Evolutionary conservation across 805 yeast genomes (phyloP).

Genomic region (Maudiozyma barnettii): DNA sequence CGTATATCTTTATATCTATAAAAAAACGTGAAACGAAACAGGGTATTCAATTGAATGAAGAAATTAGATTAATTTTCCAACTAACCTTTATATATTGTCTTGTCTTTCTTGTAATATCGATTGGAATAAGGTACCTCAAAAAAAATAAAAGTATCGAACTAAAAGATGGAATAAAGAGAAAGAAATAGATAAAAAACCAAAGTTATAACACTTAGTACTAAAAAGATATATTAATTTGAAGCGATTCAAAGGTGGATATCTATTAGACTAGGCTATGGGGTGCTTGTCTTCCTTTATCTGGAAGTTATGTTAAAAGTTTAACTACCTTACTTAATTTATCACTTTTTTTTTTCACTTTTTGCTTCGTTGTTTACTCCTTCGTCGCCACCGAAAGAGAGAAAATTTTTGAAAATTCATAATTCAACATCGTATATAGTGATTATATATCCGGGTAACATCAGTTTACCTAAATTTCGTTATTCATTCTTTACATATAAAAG

Average conservation of each 20-base stretch:
- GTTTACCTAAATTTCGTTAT: neutral
- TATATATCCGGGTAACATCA: slow-evolving; percentile 1
- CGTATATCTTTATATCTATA: neutral
- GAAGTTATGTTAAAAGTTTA: neutral
- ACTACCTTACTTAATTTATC: neutral
- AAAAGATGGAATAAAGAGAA: neutral
- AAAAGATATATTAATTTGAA: slow-evolving; percentile 1
- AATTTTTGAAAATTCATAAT: neutral
- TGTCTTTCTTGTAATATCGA: neutral
- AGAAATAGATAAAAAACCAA: neutral
- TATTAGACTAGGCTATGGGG: slow-evolving; percentile 2
- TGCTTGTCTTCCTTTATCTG: neutral
- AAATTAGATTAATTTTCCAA: no score
- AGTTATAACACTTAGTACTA: slow-evolving; percentile 3
- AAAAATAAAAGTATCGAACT: no score
- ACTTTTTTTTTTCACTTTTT: slow-evolving; percentile 1
- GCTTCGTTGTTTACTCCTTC: slow-evolving; percentile 4
- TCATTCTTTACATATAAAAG: no score
- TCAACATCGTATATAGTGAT: slow-evolving; percentile 1
- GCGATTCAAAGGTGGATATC: neutral
- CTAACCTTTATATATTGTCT: neutral
- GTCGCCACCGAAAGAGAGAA: slow-evolving; percentile 4
- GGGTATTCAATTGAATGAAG: neutral
- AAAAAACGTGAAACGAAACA: neutral
- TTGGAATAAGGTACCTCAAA: neutral